phyloP scores from a whole-genome alignment of 345 rosid genomes.

The Aethionema arabicum region DNA sequence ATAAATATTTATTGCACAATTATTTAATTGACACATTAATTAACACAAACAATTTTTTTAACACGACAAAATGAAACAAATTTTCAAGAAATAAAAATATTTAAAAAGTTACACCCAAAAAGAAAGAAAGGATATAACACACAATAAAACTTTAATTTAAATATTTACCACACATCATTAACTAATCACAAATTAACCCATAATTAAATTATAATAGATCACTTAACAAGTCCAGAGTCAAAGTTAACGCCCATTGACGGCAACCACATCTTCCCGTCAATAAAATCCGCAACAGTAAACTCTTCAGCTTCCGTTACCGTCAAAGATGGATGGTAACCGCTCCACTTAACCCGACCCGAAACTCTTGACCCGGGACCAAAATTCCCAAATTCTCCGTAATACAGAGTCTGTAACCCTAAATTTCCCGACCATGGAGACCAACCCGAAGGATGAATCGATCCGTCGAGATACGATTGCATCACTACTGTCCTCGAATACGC shows the following conservation, averaged over 20 bases:
- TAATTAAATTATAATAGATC: slow-evolving; percentile 12
- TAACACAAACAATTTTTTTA: too few species aligned
- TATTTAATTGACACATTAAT: too few species aligned
- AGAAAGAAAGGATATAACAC: too few species aligned
- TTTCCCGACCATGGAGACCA: slow-evolving; percentile 48
- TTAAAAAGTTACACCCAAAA: too few species aligned
- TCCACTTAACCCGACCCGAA: slow-evolving; percentile 47
- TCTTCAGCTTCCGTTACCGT: slow-evolving; percentile 31
- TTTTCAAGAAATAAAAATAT: too few species aligned
- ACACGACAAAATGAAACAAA: too few species aligned
- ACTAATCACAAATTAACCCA: not conserved
- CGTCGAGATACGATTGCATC: slow-evolving; percentile 51
- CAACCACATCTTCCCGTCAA: slow-evolving; percentile 35
- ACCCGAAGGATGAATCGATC: slow-evolving; percentile 49
- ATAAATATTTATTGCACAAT: too few species aligned
- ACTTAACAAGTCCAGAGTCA: slow-evolving; percentile 39
- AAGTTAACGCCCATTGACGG: slow-evolving; percentile 40
- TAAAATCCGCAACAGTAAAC: slow-evolving; percentile 32
- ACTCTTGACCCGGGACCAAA: slow-evolving; percentile 55
- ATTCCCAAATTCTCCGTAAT: slow-evolving; percentile 46
- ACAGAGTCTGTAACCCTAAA: slow-evolving; percentile 44
- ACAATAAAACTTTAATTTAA: too few species aligned
- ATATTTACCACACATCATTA: not conserved
- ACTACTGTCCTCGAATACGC: slow-evolving; percentile 61
- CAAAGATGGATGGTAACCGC: slow-evolving; percentile 42